A percentile compares a stretch with the other conserved stretches of the same genome.
Conservation (phyloP, 148 eudicot genomes). For the Amaranthus palmeri region DNA sequence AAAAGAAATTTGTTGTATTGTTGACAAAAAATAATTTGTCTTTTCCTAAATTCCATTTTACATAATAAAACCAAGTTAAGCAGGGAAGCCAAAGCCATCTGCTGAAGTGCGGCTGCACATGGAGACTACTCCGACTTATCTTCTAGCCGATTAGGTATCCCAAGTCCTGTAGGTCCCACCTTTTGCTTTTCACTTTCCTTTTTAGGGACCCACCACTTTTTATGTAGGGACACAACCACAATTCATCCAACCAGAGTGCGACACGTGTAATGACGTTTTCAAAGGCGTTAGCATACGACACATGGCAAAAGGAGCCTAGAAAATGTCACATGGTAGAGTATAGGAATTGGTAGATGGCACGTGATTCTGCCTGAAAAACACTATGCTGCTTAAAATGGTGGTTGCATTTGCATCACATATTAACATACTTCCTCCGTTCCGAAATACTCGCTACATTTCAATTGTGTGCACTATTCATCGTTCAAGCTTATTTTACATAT, state of each 20-base stretch:
- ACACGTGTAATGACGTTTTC: constrained; percentile 9
- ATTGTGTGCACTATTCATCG: too few species aligned
- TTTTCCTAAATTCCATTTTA: too few species aligned
- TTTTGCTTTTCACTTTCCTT: neutral
- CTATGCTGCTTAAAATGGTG: neutral
- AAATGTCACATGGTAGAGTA: constrained; percentile 23
- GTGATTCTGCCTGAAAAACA: constrained; percentile 12
- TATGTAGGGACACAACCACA: neutral
- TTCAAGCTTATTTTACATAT: too few species aligned
- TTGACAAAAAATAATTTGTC: too few species aligned
- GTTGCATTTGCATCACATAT: neutral
- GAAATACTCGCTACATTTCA: too few species aligned
- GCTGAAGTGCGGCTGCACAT: constrained; percentile 25
- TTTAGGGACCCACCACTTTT: neutral
- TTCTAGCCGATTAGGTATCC: neutral
- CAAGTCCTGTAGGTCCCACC: neutral
- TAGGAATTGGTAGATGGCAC: constrained; percentile 9
- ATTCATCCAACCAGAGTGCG: neutral
- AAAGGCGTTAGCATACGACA: neutral
- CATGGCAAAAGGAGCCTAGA: constrained; percentile 2
- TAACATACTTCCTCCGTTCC: too few species aligned
- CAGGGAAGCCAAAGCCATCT: neutral
- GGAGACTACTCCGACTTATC: neutral
- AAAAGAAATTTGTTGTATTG: too few species aligned
- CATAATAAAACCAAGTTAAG: neutral